Evolutionary conservation across 371 early-diverging fungal species (phyloP).

Genomic region (Mucor indicus): DNA sequence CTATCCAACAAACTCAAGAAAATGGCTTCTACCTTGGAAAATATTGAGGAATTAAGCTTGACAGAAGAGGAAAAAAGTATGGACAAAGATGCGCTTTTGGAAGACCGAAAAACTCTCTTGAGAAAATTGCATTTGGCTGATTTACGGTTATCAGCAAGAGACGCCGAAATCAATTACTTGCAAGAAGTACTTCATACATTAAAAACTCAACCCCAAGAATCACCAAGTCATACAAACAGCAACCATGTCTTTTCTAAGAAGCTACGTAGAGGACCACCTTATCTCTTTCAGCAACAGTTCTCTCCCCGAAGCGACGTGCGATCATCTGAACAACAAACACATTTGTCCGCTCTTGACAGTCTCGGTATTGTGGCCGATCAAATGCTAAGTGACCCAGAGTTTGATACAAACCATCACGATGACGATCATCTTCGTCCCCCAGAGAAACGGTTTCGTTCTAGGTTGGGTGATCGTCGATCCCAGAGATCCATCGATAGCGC

Average conservation of each 20-base stretch:
- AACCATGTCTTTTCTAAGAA: neutral
- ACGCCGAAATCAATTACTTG: conserved; percentile 42
- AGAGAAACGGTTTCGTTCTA: conserved; percentile 11
- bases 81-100: conserved; percentile 23
- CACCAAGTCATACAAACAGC: neutral
- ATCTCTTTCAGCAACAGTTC: conserved; percentile 46
- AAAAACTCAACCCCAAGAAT: conserved; percentile 11
- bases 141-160: conserved; percentile 37
- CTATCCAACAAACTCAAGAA: conserved; percentile 23
- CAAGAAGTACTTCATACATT: conserved; percentile 24
- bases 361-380: conserved; percentile 37
- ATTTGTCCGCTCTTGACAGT: conserved; percentile 26
- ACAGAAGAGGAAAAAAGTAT: conserved; percentile 19
- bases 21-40: conserved; percentile 22
- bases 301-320: conserved; percentile 38
- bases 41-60: conserved; percentile 31
- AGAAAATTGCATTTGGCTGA: conserved; percentile 42
- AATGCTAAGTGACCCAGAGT: conserved; percentile 33
- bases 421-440: neutral
- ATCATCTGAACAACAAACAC: conserved; percentile 12
- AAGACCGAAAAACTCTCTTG: conserved; percentile 25
- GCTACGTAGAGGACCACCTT: conserved; percentile 29
- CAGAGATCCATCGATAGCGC: conserved; percentile 53
- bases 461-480: conserved; percentile 29
- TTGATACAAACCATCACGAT: conserved; percentile 3